Percentiles rank a stretch among this genome's conserved stretches.
Evolutionary conservation across 2,329 filamentous ascomycete species (phyloP).

Genomic region (Trichoderma gracile): DNA sequence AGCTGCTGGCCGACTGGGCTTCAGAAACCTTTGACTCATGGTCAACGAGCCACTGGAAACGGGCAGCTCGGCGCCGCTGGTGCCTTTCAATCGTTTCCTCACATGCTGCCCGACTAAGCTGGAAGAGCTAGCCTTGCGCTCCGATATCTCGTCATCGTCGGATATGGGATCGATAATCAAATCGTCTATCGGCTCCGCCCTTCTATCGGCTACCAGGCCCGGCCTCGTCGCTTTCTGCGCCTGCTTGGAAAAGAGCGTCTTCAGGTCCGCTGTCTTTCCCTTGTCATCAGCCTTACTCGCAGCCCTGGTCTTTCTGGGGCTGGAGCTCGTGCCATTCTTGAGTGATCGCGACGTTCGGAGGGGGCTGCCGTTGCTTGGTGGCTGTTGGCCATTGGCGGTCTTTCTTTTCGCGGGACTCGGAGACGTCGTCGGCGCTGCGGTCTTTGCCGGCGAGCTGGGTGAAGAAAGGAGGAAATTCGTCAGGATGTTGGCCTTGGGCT

Average conservation of each 20-base stretch:
- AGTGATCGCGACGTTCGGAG: slow-evolving; percentile 33
- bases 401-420: slow-evolving; percentile 46
- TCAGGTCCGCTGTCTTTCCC: slow-evolving; percentile 57
- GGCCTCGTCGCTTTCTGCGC: slow-evolving; percentile 50
- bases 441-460: slow-evolving; percentile 45
- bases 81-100: slow-evolving; percentile 52
- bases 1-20: slow-evolving; percentile 41
- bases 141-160: slow-evolving; percentile 59
- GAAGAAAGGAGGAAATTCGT: slow-evolving; percentile 57
- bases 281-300: slow-evolving; percentile 49
- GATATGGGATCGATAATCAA: slow-evolving; percentile 58
- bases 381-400: slow-evolving; percentile 21
- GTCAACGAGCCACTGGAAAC: slow-evolving; percentile 31
- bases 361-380: slow-evolving; percentile 24
- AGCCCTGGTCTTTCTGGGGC: slow-evolving; percentile 44
- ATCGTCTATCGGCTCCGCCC: slow-evolving; percentile 45
- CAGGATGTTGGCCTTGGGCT: slow-evolving; percentile 48
- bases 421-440: slow-evolving; percentile 39
- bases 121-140: slow-evolving; percentile 50
- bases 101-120: slow-evolving; percentile 60
- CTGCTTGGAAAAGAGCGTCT: slow-evolving; percentile 63
- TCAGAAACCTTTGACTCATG: slow-evolving; percentile 56
- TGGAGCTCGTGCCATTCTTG: slow-evolving; percentile 38
- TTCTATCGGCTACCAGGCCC: slow-evolving; percentile 36
- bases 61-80: slow-evolving; percentile 32